A percentile compares a stretch with the other conserved stretches of the same genome.
Conservation (phyloP, 1,139 yeast genomes). For the Yamadazyma triangularis region DNA sequence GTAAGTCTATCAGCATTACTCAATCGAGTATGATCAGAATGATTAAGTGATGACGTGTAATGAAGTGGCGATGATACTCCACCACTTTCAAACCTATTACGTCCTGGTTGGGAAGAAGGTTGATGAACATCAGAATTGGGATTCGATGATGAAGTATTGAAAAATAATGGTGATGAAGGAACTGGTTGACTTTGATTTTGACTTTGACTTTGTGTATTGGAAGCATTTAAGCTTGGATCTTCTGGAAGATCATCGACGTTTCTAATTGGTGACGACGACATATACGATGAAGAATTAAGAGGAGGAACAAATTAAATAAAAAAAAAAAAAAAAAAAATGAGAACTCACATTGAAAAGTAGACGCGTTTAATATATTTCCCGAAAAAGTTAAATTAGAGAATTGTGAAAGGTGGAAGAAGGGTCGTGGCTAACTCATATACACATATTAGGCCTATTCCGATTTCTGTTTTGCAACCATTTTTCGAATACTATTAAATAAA, state of each 20-base stretch:
- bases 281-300: no score
- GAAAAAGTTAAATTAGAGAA: constrained; percentile 17
- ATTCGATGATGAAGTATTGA: constrained; percentile 51
- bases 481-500: no score
- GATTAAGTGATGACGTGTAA: constrained; percentile 43
- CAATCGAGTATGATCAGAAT: constrained; percentile 24
- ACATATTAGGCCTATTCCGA: no score
- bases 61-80: constrained; percentile 44
- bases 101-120: constrained; percentile 14
- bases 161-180: constrained; percentile 66
- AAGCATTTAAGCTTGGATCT: constrained; percentile 19
- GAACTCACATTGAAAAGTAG: constrained; percentile 1
- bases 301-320: constrained; percentile 1
- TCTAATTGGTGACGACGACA: constrained; percentile 31
- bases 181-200: constrained; percentile 20
- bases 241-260: constrained; percentile 21
- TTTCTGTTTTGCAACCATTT: no score
- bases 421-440: no score
- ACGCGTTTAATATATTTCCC: constrained; percentile 23
- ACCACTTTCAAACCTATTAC: constrained; percentile 8
- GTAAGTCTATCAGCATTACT: constrained; percentile 29
- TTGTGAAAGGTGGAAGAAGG: no score
- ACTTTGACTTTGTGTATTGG: constrained; percentile 34
- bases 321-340: constrained; percentile 1
- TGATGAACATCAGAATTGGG: constrained; percentile 33